These are phyloP conservation scores for Liquidambar formosana DNA, from an alignment of 164 flowering plant species.

Conservation along the genomic window DNA sequence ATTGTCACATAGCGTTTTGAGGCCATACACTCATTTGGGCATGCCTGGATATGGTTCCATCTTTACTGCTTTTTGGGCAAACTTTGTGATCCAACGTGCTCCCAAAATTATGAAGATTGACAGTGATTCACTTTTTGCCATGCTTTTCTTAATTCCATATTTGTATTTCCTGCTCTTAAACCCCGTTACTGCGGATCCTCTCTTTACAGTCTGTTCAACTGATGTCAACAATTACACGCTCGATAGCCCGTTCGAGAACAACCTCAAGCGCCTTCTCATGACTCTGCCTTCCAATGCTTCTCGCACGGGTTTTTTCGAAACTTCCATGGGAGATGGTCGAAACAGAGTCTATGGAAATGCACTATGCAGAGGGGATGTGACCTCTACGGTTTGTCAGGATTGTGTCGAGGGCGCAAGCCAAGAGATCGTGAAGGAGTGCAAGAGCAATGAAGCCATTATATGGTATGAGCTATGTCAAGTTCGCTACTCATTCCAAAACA, in stretches of 20 bases:
- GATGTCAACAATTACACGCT: background rate
- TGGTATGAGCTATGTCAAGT: conserved; percentile 29
- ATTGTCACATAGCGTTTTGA: too few species aligned
- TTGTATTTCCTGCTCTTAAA: background rate
- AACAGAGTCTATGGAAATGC: conserved; percentile 27
- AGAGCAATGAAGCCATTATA: conserved; percentile 13
- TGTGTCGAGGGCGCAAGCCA: conserved; percentile 18
- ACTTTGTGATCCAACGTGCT: too few species aligned
- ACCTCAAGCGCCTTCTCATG: conserved; percentile 25
- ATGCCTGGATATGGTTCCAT: too few species aligned
- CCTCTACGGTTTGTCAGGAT: conserved; percentile 7
- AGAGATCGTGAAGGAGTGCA: conserved; percentile 14
- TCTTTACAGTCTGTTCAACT: background rate
- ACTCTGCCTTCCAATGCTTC: conserved; percentile 24
- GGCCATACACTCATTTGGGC: too few species aligned
- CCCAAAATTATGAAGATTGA: background rate
- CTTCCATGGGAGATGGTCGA: conserved; percentile 15
- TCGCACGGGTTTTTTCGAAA: conserved; percentile 20
- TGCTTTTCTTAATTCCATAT: background rate
- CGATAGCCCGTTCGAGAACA: conserved; percentile 22
- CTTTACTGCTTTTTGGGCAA: background rate
- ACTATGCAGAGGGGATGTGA: conserved; percentile 39
- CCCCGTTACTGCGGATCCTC: conserved; percentile 4
- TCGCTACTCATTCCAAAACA: conserved; percentile 14
- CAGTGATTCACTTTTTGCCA: background rate